These are phyloP conservation scores for Pisolithus orientalis DNA, from an alignment of 768 basidiomycete species.

Conservation along the genomic window DNA sequence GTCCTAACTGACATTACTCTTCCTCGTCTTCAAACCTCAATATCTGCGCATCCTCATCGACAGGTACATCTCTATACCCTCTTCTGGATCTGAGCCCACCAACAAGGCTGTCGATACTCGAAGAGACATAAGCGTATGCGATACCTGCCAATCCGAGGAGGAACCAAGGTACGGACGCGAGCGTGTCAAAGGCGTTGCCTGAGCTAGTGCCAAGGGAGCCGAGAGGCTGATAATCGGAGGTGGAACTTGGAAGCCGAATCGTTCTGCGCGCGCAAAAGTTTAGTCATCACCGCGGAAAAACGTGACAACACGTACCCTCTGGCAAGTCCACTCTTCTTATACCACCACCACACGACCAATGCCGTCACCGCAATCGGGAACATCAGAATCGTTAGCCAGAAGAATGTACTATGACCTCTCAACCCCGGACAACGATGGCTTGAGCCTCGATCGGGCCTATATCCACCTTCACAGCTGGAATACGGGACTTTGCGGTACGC, in stretches of 20 bases:
- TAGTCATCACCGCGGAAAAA: background rate
- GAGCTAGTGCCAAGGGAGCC: conserved; percentile 35
- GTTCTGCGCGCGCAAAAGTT: conserved; percentile 37
- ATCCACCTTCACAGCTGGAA: conserved; percentile 80
- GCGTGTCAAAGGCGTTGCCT: conserved; percentile 42
- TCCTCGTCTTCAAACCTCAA: conserved; percentile 81
- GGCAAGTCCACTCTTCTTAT: conserved; percentile 61
- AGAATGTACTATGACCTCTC: conserved; percentile 62
- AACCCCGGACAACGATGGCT: conserved; percentile 80
- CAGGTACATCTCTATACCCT: conserved; percentile 71
- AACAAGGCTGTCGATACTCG: conserved; percentile 34
- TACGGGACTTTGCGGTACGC: conserved; percentile 86
- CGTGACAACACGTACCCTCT: conserved; percentile 53
- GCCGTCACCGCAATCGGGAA: conserved; percentile 76
- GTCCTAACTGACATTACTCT: conserved; percentile 4
- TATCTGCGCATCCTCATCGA: conserved; percentile 87
- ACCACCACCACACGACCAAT: conserved; percentile 77
- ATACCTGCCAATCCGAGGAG: conserved; percentile 72
- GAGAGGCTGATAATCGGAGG: conserved; percentile 13
- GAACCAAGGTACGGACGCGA: conserved; percentile 90
- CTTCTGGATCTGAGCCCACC: conserved; percentile 42
- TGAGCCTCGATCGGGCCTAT: conserved; percentile 68
- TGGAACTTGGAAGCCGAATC: conserved; percentile 70
- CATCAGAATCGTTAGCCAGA: conserved; percentile 77
- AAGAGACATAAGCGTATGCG: conserved; percentile 60